Conservation (phyloP, 2,329 filamentous ascomycete genomes). For the Colletotrichum scovillei region DNA sequence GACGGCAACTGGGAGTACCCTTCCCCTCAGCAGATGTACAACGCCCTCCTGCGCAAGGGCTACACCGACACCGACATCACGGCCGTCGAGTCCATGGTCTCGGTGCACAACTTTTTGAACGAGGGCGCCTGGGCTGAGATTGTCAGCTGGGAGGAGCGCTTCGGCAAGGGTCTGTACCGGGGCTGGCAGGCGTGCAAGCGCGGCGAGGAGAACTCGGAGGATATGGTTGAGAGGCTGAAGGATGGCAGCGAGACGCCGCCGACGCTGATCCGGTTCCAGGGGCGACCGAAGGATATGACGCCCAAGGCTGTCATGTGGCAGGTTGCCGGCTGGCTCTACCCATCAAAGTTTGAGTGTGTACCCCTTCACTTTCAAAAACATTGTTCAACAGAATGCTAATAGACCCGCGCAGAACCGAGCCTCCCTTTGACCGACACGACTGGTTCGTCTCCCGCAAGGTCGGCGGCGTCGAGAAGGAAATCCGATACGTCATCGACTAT, state of each 20-base stretch:
- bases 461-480: constrained; percentile 76
- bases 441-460: constrained; percentile 88
- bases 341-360: constrained; percentile 79
- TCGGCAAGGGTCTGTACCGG: constrained; percentile 76
- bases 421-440: constrained; percentile 96
- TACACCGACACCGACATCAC: constrained; percentile 94
- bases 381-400: constrained; percentile 34
- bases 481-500: constrained; percentile 97
- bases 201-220: constrained; percentile 73
- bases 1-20: constrained; percentile 96
- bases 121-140: constrained; percentile 98
- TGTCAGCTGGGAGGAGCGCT: constrained; percentile 90
- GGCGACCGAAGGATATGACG: constrained; percentile 87
- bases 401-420: constrained; percentile 69
- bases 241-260: constrained; percentile 70
- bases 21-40: constrained; percentile 99
- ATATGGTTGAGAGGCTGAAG: constrained; percentile 60
- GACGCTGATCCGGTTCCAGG: constrained; percentile 86
- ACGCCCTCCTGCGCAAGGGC: constrained; percentile 94
- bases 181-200: constrained; percentile 81
- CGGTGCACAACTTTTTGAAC: constrained; percentile 97
- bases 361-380: not conserved
- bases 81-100: constrained; percentile 96
- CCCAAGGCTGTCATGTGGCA: constrained; percentile 91
- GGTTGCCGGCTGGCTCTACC: constrained; percentile 82